Evolutionary conservation across 768 basidiomycete genomes (phyloP).

Genomic region (Lactarius pseudohatsudake): DNA sequence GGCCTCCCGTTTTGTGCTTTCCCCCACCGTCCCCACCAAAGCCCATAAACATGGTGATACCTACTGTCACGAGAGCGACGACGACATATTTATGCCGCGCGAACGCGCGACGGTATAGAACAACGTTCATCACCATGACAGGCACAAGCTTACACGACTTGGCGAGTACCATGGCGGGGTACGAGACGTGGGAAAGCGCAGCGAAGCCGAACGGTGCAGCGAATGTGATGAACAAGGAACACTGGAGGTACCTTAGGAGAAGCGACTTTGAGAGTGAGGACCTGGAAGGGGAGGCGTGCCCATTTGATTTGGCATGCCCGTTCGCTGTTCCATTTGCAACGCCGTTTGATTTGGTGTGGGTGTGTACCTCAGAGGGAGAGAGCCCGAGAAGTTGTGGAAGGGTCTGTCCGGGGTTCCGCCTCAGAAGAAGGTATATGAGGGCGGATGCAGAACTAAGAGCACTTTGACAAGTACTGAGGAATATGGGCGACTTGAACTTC

Average conservation of each 20-base stretch:
- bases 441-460: conserved; percentile 74
- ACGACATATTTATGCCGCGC: conserved; percentile 95
- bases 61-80: conserved; percentile 86
- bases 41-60: conserved; percentile 94
- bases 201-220: conserved; percentile 97
- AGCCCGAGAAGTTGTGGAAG: conserved; percentile 64
- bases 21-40: conserved; percentile 61
- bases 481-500: conserved; percentile 83
- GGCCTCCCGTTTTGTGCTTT: conserved; percentile 38
- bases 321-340: conserved; percentile 42
- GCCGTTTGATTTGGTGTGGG: conserved; percentile 31
- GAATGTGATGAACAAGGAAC: conserved; percentile 81
- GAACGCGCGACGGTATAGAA: conserved; percentile 91
- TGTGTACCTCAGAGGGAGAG: conserved; percentile 34
- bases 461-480: conserved; percentile 85
- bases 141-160: conserved; percentile 99
- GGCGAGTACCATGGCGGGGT: conserved; percentile 98
- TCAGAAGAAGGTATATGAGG: conserved; percentile 67
- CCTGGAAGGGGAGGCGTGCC: conserved; percentile 36
- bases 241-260: conserved; percentile 77
- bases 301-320: conserved; percentile 33
- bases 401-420: conserved; percentile 54
- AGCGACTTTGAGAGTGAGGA: conserved; percentile 44
- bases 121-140: conserved; percentile 95
- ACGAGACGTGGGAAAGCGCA: conserved; percentile 91